Percentiles rank a stretch among this genome's conserved stretches.
phyloP scores from a whole-genome alignment of 495 filamentous ascomycete genomes.

The Glarea lozoyensis region DNA sequence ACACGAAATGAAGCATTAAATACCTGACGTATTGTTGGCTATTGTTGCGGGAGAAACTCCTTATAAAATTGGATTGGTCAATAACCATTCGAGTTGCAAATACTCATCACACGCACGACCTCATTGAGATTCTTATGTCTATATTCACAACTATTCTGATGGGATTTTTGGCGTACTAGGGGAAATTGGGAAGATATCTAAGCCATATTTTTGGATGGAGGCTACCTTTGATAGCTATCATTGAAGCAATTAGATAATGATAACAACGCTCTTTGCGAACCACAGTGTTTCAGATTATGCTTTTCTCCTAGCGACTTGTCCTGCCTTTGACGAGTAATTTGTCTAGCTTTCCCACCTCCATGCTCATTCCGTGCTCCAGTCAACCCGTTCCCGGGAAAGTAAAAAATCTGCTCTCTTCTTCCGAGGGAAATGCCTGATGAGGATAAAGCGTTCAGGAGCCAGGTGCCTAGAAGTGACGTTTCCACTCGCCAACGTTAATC shows the following conservation, averaged over 20 bases:
- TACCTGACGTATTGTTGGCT: no score
- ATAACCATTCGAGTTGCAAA: background rate
- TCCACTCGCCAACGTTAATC: no score
- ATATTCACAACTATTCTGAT: conserved; percentile 14
- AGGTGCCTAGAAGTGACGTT: no score
- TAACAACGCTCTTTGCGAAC: background rate
- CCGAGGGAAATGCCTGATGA: no score
- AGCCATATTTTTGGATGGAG: conserved; percentile 10
- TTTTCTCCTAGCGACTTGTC: background rate
- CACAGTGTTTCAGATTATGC: background rate
- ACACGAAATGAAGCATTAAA: conserved; percentile 30
- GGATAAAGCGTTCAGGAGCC: no score
- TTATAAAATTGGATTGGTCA: conserved; percentile 2
- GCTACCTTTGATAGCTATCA: background rate
- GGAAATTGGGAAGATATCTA: conserved; percentile 4
- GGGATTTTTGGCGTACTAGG: conserved; percentile 11
- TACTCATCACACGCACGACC: background rate
- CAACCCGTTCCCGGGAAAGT: no score
- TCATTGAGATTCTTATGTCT: conserved; percentile 15
- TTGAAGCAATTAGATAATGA: conserved; percentile 1
- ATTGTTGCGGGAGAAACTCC: background rate
- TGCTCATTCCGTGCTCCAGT: no score
- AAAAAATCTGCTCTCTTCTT: no score
- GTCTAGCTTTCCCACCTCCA: no score
- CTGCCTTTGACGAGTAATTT: no score